Evolutionary conservation across 176 grass and related monocot species (phyloP), one percentile per base, ranked within the genome.

Genomic region (Eleusine coracana): DNA sequence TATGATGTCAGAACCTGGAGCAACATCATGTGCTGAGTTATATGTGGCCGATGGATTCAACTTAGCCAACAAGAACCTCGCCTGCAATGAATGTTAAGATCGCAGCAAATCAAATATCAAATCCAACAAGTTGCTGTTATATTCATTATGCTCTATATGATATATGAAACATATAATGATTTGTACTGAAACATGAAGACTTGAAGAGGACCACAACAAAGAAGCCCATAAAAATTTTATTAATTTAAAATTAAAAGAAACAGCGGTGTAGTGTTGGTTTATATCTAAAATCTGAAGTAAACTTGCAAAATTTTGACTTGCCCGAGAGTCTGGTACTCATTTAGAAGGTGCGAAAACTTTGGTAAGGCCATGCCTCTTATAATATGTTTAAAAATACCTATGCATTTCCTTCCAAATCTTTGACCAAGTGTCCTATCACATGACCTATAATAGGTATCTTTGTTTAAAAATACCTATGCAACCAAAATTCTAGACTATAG

Each of bases 31-130:
- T 3, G 88, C 76, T 3, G 96, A 90, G 67, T 91, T 98, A 84
- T 98, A 98, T 48, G 96, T 95, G n/a, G 96, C 87, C 5, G 96
- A 98, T 15, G 96, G 96, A 84, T 98, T 98, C 66, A 98, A 65
- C 68, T 95, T 98, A 50, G 96, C 96, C 78, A 98, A 85, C 83
- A 98, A 91, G 81, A 98, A 98, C 75, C 96, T 95, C 70, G 96
- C 96, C 96, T 98, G 90, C 79, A 82, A 67, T 74, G 44, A 76
- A 28, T 52, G 28, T 21, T 50, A 67, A 12, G 66, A 6, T 42
- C 25, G 20, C 37, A 4, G 45, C 38, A 27, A 27, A 21, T 76
- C 34, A 78, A 63, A 51, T 45, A 46, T 44, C 7, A 54, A 14
- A 74, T 8, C 38, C 4, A 60, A 75, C 40, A 78, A 73, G 78